Evolutionary conservation across 768 basidiomycete species (phyloP).

Genomic region (Leccinellum albellum): DNA sequence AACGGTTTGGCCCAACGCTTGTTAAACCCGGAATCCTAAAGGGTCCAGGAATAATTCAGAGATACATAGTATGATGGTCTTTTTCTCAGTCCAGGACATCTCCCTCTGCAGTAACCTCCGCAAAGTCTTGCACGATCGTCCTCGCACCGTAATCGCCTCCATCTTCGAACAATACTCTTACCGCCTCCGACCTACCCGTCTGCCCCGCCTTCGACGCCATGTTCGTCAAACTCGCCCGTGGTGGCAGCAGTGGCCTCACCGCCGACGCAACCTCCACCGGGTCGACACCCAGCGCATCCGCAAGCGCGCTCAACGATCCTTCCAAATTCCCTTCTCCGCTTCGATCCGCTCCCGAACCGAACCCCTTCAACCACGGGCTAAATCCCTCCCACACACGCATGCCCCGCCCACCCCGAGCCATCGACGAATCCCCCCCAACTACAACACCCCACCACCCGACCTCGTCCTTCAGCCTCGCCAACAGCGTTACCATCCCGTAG

Average conservation of each 20-base stretch:
- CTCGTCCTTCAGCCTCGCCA: conserved; percentile 46
- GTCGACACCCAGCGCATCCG: conserved; percentile 58
- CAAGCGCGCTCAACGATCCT: conserved; percentile 54
- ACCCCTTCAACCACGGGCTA: conserved; percentile 2
- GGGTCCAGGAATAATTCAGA: too few species aligned
- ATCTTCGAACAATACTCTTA: conserved; percentile 32
- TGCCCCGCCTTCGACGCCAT: conserved; percentile 41
- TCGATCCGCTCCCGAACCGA: neutral
- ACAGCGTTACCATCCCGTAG: conserved; percentile 41
- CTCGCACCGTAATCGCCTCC: neutral
- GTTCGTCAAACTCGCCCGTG: conserved; percentile 57
- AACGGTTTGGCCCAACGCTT: too few species aligned
- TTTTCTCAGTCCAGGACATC: neutral
- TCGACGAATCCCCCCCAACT: conserved; percentile 4
- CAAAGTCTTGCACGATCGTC: neutral
- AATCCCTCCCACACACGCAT: neutral
- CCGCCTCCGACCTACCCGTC: conserved; percentile 42
- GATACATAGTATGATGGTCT: too few species aligned
- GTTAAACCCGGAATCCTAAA: too few species aligned
- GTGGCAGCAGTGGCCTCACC: conserved; percentile 57
- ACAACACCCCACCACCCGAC: conserved; percentile 54
- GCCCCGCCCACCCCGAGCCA: too few species aligned
- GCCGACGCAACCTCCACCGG: conserved; percentile 59
- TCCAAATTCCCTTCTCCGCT: conserved; percentile 39
- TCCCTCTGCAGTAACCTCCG: neutral